Base-by-base conservation (phyloP, 1,139 yeast genomes). In the Pichia sp. region DNA sequence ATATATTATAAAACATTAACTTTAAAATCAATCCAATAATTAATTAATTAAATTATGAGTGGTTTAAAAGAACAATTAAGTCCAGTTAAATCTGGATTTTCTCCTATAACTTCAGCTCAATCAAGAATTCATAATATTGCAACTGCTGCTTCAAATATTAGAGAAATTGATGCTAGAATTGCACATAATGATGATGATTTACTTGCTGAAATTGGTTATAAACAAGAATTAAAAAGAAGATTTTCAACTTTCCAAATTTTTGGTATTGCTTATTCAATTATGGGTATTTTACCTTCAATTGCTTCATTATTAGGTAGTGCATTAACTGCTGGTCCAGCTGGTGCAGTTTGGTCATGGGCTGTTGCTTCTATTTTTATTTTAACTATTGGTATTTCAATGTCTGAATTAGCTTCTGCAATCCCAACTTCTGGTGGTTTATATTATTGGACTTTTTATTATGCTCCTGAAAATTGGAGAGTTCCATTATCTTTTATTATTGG, bases 391-490 rank as follows among this genome's bases (percentile, higher is more conserved):
- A 49, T 70, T 10, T 67, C 79, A 1, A 75, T 82, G 71, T 73
- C 84, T 3, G 81, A 80, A 52, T 63, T 81, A 45, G 82, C 81
- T 5, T 73, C 80, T 30, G 73, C 85, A 9, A 75, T 78, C 55
- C 87, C 89, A 34, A 82, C 89, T 2, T 71, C 80, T 22, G 89
- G 89, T 40, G 87, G 87, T 3, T 66, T 82, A 35, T 79, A 77
- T 55, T 73, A 65, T 50, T 76, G 78, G 79, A 74, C 82, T 1
- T 71, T 66, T 55, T 66, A 71, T 54, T 77, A 73, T 51, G 75
- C 84, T 4, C 84, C 82, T 9, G 63, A 62, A 41, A 57, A 54
- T 16, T 53, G 62, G 48, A 63, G 68, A 55, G 64, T 66, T 26
- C 69, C 74, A 1, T 53, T 76, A 6, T 72, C 80, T 30, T 80